A percentile compares a stretch with the other conserved stretches of the same genome.
These are phyloP conservation scores for Galeopsis tetrahit DNA, from an alignment of 257 asterid species.

Conservation along the genomic window DNA sequence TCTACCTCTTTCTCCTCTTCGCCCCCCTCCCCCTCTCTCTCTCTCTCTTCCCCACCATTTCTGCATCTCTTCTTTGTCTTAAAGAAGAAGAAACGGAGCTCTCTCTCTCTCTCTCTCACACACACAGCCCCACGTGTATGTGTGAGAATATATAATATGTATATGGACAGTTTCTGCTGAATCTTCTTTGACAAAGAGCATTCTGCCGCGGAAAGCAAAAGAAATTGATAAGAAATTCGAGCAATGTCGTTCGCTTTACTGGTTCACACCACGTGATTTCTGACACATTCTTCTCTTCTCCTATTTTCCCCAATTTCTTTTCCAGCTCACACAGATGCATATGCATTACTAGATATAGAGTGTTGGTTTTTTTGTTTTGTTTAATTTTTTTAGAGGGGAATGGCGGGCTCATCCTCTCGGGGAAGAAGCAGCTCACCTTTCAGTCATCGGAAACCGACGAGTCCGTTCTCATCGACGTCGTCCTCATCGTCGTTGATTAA, in stretches of 20 bases:
- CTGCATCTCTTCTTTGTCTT: constrained; percentile 63
- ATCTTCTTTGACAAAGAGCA: constrained; percentile 46
- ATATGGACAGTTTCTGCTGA: constrained; percentile 24
- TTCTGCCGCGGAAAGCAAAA: constrained; percentile 49
- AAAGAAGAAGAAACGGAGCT: constrained; percentile 54
- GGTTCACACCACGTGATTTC: constrained; percentile 81
- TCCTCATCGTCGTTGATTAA: constrained; percentile 87
- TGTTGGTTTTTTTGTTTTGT: constrained; percentile 4
- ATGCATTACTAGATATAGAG: constrained; percentile 27
- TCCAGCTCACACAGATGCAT: background rate
- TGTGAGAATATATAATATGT: constrained; percentile 30
- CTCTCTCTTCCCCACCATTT: constrained; percentile 36
- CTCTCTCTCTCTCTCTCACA: constrained; percentile 31
- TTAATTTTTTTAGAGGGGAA: constrained; percentile 33
- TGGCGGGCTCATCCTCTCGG: constrained; percentile 92
- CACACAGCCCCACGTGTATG: constrained; percentile 37
- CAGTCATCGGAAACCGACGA: constrained; percentile 62
- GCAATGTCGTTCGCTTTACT: constrained; percentile 49
- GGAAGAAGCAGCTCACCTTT: constrained; percentile 90
- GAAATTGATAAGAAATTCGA: constrained; percentile 35
- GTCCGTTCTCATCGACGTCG: constrained; percentile 84
- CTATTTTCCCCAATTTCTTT: constrained; percentile 19
- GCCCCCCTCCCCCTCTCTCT: constrained; percentile 10
- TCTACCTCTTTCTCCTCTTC: constrained; percentile 34
- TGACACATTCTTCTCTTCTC: constrained; percentile 60